phyloP scores from a whole-genome alignment of 768 basidiomycete genomes.

The Phylloporus rhodoxanthus region DNA sequence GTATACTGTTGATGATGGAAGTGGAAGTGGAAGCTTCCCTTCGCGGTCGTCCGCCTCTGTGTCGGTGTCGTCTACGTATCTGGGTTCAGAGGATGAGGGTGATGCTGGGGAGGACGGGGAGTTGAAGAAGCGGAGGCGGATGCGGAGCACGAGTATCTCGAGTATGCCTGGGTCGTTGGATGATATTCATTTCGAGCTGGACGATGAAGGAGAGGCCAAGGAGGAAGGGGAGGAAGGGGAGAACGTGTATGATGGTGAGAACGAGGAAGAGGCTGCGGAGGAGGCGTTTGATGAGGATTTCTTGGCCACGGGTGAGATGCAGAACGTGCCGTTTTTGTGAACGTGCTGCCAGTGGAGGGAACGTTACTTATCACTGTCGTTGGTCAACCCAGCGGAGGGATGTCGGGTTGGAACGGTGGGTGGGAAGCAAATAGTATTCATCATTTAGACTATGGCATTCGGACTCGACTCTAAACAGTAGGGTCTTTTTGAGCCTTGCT shows the following conservation, averaged over 20 bases:
- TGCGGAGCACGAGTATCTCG: slow-evolving; percentile 58
- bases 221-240: slow-evolving; percentile 27
- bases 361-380: neutral
- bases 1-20: slow-evolving; percentile 21
- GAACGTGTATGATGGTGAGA: slow-evolving; percentile 33
- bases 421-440: neutral
- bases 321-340: slow-evolving; percentile 63
- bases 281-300: slow-evolving; percentile 77
- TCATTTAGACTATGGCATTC: neutral
- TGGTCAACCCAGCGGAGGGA: neutral
- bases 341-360: neutral
- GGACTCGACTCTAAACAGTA: neutral
- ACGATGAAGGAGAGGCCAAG: slow-evolving; percentile 41
- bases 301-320: slow-evolving; percentile 78
- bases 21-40: slow-evolving; percentile 47
- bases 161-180: slow-evolving; percentile 87
- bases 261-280: slow-evolving; percentile 61
- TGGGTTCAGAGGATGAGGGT: slow-evolving; percentile 46
- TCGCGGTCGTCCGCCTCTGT: slow-evolving; percentile 43
- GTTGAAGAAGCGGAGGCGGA: slow-evolving; percentile 35
- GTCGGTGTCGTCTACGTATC: slow-evolving; percentile 44
- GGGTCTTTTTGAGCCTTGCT: neutral
- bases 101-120: slow-evolving; percentile 35
- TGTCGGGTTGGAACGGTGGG: neutral
- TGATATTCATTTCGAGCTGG: slow-evolving; percentile 51